Evolutionary conservation across 2,329 filamentous ascomycete genomes (phyloP).

Genomic region (Teratosphaeria nubilosa): DNA sequence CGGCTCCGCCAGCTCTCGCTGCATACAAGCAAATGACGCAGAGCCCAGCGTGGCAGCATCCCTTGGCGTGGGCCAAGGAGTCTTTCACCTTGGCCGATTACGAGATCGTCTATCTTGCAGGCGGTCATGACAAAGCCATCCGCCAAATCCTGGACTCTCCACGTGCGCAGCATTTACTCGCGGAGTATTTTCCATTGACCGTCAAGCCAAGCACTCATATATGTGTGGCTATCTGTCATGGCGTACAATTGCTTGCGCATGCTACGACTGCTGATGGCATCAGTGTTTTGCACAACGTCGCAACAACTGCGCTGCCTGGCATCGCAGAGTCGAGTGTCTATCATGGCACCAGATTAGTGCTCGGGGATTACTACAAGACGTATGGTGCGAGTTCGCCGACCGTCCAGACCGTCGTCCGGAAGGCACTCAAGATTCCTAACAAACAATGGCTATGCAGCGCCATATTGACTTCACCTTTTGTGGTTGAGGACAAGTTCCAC

Average conservation of each 20-base stretch:
- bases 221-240: conserved; percentile 44
- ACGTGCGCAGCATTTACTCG: conserved; percentile 3
- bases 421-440: conserved; percentile 29
- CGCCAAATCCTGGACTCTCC: background rate
- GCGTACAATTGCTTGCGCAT: conserved; percentile 41
- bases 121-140: background rate
- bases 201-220: conserved; percentile 35
- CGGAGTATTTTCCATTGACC: conserved; percentile 40
- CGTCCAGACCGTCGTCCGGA: background rate
- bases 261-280: conserved; percentile 23
- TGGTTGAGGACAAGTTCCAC: conserved; percentile 1
- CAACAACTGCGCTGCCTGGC: conserved; percentile 28
- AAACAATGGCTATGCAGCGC: conserved; percentile 39
- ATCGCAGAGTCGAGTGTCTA: background rate
- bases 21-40: conserved; percentile 37
- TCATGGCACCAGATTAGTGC: background rate
- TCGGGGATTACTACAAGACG: background rate
- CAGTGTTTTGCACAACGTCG: conserved; percentile 25
- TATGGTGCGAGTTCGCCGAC: background rate
- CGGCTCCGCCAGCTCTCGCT: conserved; percentile 31
- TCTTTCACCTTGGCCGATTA: background rate
- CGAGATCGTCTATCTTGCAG: background rate
- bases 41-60: conserved; percentile 29
- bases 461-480: conserved; percentile 8
- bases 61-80: background rate